Base-by-base conservation (phyloP, 108 stramenopile genomes). In the Cyclostephanos tholiformis region DNA sequence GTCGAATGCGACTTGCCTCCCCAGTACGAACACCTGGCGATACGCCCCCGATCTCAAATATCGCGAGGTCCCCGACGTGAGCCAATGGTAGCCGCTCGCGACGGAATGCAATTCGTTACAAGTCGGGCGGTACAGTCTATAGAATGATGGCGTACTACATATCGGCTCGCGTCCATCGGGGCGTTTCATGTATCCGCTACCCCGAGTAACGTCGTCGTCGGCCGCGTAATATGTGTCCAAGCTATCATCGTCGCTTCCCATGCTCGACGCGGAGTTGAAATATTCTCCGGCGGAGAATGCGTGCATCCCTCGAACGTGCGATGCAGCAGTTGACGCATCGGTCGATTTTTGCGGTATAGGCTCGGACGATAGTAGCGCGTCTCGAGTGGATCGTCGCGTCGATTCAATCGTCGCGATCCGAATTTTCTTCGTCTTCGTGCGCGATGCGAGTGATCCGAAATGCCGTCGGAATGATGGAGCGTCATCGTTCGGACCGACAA, bases 41-140 rank as follows among this genome's bases (percentile, higher is more conserved):
- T 74, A 86, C 46, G 69, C 61, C 48, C 86, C 86, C 36, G 56
- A 53, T 35, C 65, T 60, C n/a, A 78, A 38, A 49, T 53, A 67
- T 6, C 51, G 50, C 23, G 67, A 67, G 19, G 23, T 35, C 39
- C 55, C 67, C 35, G 30, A 36, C 50, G 38, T 35, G 6, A 67
- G 38, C 67, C 67, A 67, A 0, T 67, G 35, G 12, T 52, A 55
- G 13, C 51, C 52, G 38, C 67, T 67, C 51, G 38, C 67, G 38
- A 30, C 23, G 0, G 67, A 74, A 53, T 84, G 85, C 9, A 87
- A 68, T 25, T 50, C 46, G 51, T 89, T 89, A 72, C 88, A 89
- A 44, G 61, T 87, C 20, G 86, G 88, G 63, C 64, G 71, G 46
- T 69, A 64, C 14, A 69, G 11, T 53, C 72, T 57, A 61, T 85